A percentile compares a stretch with the other conserved stretches of the same genome.
Evolutionary conservation across 2,329 filamentous ascomycete genomes (phyloP).

Genomic region (Penicillium sclerotiorum): DNA sequence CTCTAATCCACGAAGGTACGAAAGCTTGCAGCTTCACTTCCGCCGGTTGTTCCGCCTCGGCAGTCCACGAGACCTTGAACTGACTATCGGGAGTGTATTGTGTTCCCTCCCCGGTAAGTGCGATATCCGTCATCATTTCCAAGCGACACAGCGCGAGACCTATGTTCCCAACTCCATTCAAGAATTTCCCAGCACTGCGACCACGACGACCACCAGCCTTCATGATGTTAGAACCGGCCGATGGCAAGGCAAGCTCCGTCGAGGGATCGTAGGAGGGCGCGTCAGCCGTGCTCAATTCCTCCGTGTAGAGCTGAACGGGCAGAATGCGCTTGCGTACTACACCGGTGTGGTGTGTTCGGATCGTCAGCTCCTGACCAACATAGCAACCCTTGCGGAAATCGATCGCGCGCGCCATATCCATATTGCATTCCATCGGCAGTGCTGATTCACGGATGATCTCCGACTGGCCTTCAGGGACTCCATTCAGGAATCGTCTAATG

Average conservation of each 20-base stretch:
- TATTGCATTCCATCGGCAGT: conserved; percentile 84
- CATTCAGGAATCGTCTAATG: conserved; percentile 74
- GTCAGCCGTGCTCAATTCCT: conserved; percentile 54
- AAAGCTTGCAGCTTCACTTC: conserved; percentile 72
- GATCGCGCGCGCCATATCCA: conserved; percentile 82
- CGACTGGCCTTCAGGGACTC: conserved; percentile 79
- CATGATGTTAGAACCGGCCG: conserved; percentile 55
- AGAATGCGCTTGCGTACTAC: conserved; percentile 89
- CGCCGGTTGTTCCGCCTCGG: conserved; percentile 44
- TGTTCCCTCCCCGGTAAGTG: conserved; percentile 67
- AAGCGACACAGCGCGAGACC: conserved; percentile 84
- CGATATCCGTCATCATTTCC: conserved; percentile 85
- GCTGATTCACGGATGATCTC: conserved; percentile 74
- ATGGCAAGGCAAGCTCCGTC: conserved; percentile 32
- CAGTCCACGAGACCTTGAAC: conserved; percentile 60
- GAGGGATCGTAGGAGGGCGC: conserved; percentile 41
- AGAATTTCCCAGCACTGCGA: conserved; percentile 77
- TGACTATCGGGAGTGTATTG: conserved; percentile 63
- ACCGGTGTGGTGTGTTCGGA: conserved; percentile 90
- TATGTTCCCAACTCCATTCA: conserved; percentile 78
- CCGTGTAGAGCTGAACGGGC: conserved; percentile 72
- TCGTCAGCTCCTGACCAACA: conserved; percentile 93
- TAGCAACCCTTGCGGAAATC: conserved; percentile 98
- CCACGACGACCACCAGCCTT: conserved; percentile 55
- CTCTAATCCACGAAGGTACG: conserved; percentile 73